phyloP scores from a whole-genome alignment of 2,329 filamentous ascomycete genomes.

The Ilyonectria mors-panacis region DNA sequence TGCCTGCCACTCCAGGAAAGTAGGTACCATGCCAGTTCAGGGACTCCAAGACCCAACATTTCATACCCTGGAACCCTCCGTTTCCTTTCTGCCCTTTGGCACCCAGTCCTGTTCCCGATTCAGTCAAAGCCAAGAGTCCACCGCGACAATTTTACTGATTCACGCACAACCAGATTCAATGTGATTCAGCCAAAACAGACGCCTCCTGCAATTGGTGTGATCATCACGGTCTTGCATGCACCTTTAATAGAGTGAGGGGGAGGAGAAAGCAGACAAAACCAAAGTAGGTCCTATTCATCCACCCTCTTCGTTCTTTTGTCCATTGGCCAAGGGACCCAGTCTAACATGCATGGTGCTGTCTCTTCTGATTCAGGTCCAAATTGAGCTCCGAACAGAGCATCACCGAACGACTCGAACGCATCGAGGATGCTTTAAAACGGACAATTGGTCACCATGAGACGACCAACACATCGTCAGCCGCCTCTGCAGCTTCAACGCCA shows the following conservation, averaged over 20 bases:
- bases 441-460: conserved; percentile 10
- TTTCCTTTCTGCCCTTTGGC: no score
- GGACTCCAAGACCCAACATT: no score
- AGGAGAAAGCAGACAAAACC: neutral
- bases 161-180: conserved; percentile 16
- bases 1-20: conserved; percentile 24
- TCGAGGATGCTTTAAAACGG: conserved; percentile 35
- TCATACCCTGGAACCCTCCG: no score
- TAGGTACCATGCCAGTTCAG: neutral
- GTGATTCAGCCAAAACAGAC: neutral
- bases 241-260: conserved; percentile 3
- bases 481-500: neutral
- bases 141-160: no score
- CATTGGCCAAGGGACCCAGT: neutral
- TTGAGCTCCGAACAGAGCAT: conserved; percentile 40
- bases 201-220: conserved; percentile 11
- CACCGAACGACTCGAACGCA: conserved; percentile 37
- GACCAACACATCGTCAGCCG: neutral
- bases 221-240: conserved; percentile 1
- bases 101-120: no score
- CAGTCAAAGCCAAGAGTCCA: no score
- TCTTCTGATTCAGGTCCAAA: conserved; percentile 21
- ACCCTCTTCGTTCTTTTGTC: neutral
- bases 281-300: neutral
- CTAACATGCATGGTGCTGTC: neutral